Evolutionary conservation across 192 early-diverging fungal genomes (phyloP), one percentile per base, ranked within the genome.

Genomic region (Rhizophlyctis rosea): DNA sequence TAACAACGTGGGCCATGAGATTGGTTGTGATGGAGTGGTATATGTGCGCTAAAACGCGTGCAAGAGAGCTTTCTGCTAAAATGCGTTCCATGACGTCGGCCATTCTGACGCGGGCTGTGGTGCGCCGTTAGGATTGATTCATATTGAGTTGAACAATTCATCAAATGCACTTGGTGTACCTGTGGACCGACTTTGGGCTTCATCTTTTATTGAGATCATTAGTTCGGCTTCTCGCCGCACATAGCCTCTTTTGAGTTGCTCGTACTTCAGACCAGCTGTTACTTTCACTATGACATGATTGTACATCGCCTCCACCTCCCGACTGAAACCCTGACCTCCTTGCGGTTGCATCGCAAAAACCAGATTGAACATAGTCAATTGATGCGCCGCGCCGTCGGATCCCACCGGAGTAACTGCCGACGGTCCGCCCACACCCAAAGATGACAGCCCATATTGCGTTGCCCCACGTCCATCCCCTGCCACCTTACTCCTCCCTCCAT

Each of bases 311-410:
- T 93, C 79, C 0, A 89, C 82, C 36, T 89, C 81, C 34, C 47
- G 25, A 25, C 61, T 57, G 39, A 44, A 44, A 44, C 18, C 18
- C 18, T 7, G 18, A 5, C 54, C 47, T 62, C 63, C 32, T n/a
- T 58, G 32, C 21, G 67, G 67, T 25, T 68, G 79, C 31, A 88
- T 65, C 1, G 88, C 88, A 67, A 91, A 88, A 5, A 92, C 89
- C 11, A 92, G 71, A 74, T 92, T 88, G 70, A 92, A 92, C 65
- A 83, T 83, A 4, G 87, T 83, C 69, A 90, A 51, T 52, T 87
- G 70, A 72, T 67, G 76, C 1, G 74, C 59, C 0, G 31, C 65
- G 30, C 34, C 34, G 7, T 69, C 54, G 23, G 23, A 18, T 44
- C 55, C n/a, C 54, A 30, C 27, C 58, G 53, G 9, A 68, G 56